These are phyloP conservation scores for Entomortierella parvispora DNA, from an alignment of 192 early-diverging fungal genomes.

Conservation along the genomic window DNA sequence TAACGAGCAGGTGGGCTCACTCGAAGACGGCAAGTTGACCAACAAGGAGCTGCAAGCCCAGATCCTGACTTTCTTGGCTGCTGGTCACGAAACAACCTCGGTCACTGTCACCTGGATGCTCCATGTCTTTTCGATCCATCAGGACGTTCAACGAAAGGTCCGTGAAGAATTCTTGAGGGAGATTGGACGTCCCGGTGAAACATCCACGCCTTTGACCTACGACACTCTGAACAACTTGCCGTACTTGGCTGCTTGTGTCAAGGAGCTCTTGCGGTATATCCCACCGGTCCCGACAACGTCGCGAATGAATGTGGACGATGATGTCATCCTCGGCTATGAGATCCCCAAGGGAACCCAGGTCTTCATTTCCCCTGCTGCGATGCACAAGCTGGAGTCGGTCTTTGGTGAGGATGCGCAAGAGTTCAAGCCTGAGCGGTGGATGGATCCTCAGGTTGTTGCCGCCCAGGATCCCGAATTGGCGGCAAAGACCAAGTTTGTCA, in stretches of 20 bases:
- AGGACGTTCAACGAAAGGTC: slow-evolving; percentile 50
- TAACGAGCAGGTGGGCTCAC: slow-evolving; percentile 51
- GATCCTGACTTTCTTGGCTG: slow-evolving; percentile 66
- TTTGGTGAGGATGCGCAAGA: slow-evolving; percentile 56
- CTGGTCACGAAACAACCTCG: slow-evolving; percentile 69
- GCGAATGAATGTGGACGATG: slow-evolving; percentile 41
- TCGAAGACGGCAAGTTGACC: slow-evolving; percentile 56
- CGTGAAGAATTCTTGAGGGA: slow-evolving; percentile 58
- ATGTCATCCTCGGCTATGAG: slow-evolving; percentile 34
- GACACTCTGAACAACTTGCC: slow-evolving; percentile 55
- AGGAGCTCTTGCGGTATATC: slow-evolving; percentile 56
- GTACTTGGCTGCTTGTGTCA: slow-evolving; percentile 57
- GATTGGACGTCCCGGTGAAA: slow-evolving; percentile 48
- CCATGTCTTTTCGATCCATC: slow-evolving; percentile 58
- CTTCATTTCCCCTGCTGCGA: slow-evolving; percentile 31
- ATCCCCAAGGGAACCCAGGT: slow-evolving; percentile 56
- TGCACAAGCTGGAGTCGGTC: slow-evolving; percentile 33
- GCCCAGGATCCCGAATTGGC: not conserved
- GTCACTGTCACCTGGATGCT: slow-evolving; percentile 61
- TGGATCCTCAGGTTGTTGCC: slow-evolving; percentile 17
- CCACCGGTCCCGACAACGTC: slow-evolving; percentile 59
- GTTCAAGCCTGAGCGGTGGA: slow-evolving; percentile 59
- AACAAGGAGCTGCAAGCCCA: slow-evolving; percentile 61
- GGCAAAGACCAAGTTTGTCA: not conserved
- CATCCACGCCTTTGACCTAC: slow-evolving; percentile 46